Percentiles rank a stretch among this genome's conserved stretches.
Conservation (phyloP, 352 stramenopile species). For the Pythium graminicola region DNA sequence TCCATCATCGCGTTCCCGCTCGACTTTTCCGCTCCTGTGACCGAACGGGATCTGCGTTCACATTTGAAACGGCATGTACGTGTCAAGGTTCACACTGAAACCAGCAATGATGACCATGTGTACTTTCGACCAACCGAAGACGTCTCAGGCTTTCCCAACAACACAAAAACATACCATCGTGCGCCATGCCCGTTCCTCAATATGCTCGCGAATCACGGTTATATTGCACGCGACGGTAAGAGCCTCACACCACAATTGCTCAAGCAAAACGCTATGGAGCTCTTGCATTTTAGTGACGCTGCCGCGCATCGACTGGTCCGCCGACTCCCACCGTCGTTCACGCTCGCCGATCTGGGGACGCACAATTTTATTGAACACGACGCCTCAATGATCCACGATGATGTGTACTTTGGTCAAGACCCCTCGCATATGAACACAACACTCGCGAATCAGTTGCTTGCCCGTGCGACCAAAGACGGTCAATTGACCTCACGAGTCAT, state of each 20-base stretch:
- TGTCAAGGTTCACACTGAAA: too few species aligned
- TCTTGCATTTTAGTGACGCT: slow-evolving; percentile 38
- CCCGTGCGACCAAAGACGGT: slow-evolving; percentile 17
- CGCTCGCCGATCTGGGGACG: slow-evolving; percentile 39
- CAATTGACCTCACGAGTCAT: slow-evolving; percentile 31
- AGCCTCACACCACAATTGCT: slow-evolving; percentile 35
- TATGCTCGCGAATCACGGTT: slow-evolving; percentile 61
- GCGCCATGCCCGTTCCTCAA: slow-evolving; percentile 60
- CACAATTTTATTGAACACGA: slow-evolving; percentile 68
- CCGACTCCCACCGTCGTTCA: slow-evolving; percentile 33
- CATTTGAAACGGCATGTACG: too few species aligned
- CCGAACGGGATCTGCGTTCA: too few species aligned
- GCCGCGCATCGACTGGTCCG: slow-evolving; percentile 30
- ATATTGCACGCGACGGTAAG: slow-evolving; percentile 52
- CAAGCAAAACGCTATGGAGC: slow-evolving; percentile 28
- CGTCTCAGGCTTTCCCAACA: slow-evolving; percentile 43
- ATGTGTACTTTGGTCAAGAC: slow-evolving; percentile 36
- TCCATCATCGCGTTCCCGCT: too few species aligned
- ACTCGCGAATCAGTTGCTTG: slow-evolving; percentile 33
- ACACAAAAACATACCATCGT: slow-evolving; percentile 40
- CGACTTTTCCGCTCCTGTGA: too few species aligned
- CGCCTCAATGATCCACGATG: slow-evolving; percentile 58
- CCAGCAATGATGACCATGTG: slow-evolving; percentile 5
- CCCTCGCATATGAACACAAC: slow-evolving; percentile 36
- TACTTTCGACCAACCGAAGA: slow-evolving; percentile 43